These are phyloP conservation scores for Fagopyrum esculentum DNA, from an alignment of 148 eudicot species.

Conservation along the genomic window DNA sequence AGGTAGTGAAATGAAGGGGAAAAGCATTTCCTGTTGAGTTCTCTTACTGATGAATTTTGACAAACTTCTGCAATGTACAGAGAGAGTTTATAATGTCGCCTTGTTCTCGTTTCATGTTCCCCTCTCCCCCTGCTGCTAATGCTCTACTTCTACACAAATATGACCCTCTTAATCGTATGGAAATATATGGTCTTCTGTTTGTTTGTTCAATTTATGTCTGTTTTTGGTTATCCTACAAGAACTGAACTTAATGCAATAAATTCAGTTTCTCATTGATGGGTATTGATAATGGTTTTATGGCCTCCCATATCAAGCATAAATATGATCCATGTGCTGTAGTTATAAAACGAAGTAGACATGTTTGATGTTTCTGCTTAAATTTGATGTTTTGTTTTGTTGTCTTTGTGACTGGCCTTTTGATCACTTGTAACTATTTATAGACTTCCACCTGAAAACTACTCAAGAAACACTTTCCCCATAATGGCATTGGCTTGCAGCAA, in stretches of 20 bases:
- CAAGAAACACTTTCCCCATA: too few relatives aligned
- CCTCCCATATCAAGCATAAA: neutral
- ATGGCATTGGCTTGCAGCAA: too few relatives aligned
- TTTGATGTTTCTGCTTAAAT: neutral
- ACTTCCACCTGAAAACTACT: too few relatives aligned
- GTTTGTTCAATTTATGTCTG: neutral
- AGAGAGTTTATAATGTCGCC: slow-evolving; percentile 10
- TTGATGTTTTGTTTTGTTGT: neutral
- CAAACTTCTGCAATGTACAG: slow-evolving; percentile 11
- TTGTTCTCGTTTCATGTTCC: neutral
- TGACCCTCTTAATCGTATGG: slow-evolving; percentile 9
- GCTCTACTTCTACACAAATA: slow-evolving; percentile 8
- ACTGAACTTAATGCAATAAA: neutral
- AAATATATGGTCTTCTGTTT: neutral
- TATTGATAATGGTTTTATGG: neutral
- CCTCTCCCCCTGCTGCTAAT: neutral
- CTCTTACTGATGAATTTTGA: slow-evolving; percentile 4
- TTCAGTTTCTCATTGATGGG: neutral
- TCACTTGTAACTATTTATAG: neutral
- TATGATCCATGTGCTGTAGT: slow-evolving; percentile 5
- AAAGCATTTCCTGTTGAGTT: neutral
- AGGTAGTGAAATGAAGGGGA: neutral
- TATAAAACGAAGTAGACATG: neutral
- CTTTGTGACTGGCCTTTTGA: neutral
- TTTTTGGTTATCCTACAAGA: neutral